phyloP scores from a whole-genome alignment of 441 rosid genomes.

The Jatropha podagrica region DNA sequence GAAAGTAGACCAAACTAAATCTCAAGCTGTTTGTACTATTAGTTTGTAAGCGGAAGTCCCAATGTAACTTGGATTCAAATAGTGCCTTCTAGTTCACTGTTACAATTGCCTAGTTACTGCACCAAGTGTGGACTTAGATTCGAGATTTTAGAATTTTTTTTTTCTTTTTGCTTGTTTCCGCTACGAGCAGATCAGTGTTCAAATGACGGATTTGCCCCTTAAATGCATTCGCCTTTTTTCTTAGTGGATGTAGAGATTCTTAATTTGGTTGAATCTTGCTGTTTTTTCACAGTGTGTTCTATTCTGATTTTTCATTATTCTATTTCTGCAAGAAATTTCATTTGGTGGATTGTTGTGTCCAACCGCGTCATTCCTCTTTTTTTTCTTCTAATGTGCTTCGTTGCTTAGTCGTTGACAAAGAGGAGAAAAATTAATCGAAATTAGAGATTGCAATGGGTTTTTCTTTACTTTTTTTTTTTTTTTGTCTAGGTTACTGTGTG shows the following conservation, averaged over 20 bases:
- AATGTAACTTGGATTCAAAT: constrained; percentile 3
- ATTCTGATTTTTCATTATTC: background rate
- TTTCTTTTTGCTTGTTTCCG: constrained; percentile 12
- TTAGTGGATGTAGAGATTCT: background rate
- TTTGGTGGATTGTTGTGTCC: constrained; percentile 6
- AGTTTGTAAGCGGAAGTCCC: background rate
- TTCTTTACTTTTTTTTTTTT: background rate
- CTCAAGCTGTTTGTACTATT: background rate
- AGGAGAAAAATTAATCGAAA: background rate
- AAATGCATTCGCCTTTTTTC: background rate
- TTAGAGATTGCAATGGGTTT: background rate
- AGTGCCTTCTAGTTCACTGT: background rate
- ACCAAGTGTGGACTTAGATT: constrained; percentile 6
- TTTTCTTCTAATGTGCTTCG: too few relatives aligned
- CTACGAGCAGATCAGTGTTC: constrained; percentile 37
- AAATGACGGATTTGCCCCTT: constrained; percentile 18
- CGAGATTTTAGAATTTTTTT: background rate
- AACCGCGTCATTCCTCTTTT: background rate
- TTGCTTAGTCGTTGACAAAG: constrained; percentile 4
- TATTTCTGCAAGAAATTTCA: background rate
- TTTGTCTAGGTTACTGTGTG: background rate
- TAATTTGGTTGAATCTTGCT: background rate
- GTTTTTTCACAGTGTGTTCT: background rate
- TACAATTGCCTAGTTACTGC: background rate
- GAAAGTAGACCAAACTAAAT: constrained; percentile 19